Conservation (phyloP, 352 stramenopile species). For the Thraustochytrium striatum region DNA sequence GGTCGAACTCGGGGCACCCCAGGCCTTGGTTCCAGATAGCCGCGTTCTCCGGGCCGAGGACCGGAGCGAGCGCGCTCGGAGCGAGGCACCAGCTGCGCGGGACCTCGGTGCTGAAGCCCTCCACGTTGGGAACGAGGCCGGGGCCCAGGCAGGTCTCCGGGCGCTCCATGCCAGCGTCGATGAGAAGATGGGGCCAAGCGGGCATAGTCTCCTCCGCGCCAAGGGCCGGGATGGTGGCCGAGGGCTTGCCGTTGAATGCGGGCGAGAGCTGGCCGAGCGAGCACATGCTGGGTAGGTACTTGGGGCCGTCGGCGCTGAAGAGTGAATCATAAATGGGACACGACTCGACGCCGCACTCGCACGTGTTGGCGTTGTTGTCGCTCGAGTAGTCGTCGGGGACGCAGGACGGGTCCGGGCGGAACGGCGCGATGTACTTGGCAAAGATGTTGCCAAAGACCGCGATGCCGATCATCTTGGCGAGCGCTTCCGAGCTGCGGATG, state of each 20-base stretch:
- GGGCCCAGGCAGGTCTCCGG: constrained; percentile 30
- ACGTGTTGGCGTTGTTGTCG: constrained; percentile 26
- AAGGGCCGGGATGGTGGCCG: background rate
- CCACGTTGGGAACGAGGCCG: constrained; percentile 1
- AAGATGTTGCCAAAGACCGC: constrained; percentile 44
- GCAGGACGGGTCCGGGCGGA: constrained; percentile 37
- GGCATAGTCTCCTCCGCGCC: background rate
- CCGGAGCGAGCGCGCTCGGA: background rate
- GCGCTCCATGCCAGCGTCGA: background rate
- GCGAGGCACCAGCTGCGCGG: constrained; percentile 33
- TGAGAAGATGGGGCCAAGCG: constrained; percentile 28
- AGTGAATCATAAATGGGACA: constrained; percentile 40
- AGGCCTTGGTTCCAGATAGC: background rate
- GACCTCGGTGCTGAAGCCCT: constrained; percentile 24
- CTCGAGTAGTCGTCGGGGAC: constrained; percentile 29
- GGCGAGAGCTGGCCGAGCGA: constrained; percentile 24
- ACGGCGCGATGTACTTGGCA: constrained; percentile 47
- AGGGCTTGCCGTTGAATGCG: constrained; percentile 32
- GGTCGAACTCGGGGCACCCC: constrained; percentile 41
- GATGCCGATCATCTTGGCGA: constrained; percentile 50
- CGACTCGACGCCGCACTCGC: constrained; percentile 44
- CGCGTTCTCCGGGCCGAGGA: background rate
- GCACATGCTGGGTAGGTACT: constrained; percentile 40
- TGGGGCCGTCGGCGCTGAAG: background rate
- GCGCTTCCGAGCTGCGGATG: constrained; percentile 42